A percentile compares a stretch with the other conserved stretches of the same genome.
Evolutionary conservation across 305 asterid genomes (phyloP).

Genomic region (Petunia hybrid): DNA sequence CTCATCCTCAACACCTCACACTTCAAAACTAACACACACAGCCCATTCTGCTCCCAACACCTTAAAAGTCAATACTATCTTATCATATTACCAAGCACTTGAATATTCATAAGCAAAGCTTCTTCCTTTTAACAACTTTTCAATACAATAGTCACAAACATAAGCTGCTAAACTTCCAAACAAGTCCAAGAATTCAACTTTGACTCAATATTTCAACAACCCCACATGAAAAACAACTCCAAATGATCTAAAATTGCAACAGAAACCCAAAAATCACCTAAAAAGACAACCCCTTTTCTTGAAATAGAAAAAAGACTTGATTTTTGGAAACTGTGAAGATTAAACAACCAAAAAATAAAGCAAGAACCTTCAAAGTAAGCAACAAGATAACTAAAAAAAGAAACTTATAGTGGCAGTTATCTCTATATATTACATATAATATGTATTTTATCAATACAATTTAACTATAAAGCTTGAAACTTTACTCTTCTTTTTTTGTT

Average conservation of each 20-base stretch:
- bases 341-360: slow-evolving; percentile 10
- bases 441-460: not conserved
- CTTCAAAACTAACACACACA: slow-evolving; percentile 34
- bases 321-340: slow-evolving; percentile 24
- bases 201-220: not conserved
- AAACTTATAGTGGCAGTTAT: not conserved
- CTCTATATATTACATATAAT: not conserved
- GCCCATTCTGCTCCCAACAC: slow-evolving; percentile 38
- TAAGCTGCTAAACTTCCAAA: not conserved
- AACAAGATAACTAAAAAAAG: slow-evolving; percentile 19
- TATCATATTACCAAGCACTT: slow-evolving; percentile 29
- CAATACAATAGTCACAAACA: slow-evolving; percentile 25
- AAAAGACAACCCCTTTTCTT: slow-evolving; percentile 2
- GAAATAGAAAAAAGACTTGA: slow-evolving; percentile 24
- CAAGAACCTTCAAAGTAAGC: slow-evolving; percentile 32
- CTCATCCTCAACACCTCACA: slow-evolving; percentile 50
- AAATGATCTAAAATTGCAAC: slow-evolving; percentile 7
- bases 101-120: slow-evolving; percentile 30
- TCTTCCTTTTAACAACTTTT: not conserved
- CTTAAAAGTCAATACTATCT: slow-evolving; percentile 18
- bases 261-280: not conserved
- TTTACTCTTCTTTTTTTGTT: slow-evolving; percentile 5
- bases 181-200: slow-evolving; percentile 1
- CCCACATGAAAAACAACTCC: not conserved
- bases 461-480: slow-evolving; percentile 28